phyloP scores from a whole-genome alignment of 441 rosid species.

The Pelargonium citronellum region DNA sequence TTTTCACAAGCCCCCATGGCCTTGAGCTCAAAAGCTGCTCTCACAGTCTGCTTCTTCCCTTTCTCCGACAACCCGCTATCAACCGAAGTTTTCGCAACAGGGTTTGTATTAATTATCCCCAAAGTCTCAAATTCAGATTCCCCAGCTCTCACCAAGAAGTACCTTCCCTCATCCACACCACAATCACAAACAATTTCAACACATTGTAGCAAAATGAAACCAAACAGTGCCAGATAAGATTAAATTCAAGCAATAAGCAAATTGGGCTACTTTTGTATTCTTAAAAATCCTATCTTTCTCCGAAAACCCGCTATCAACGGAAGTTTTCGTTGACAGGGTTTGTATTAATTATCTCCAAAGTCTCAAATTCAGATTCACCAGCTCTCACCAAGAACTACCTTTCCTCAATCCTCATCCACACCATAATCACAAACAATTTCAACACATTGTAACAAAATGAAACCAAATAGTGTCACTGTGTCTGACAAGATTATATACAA shows the following conservation, averaged over 20 bases:
- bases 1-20: conserved; percentile 66
- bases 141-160: conserved; percentile 81
- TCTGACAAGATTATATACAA: background rate
- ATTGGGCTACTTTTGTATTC: too few relatives aligned
- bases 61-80: conserved; percentile 72
- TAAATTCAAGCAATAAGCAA: too few relatives aligned
- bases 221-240: too few relatives aligned
- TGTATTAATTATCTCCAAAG: too few relatives aligned
- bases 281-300: too few relatives aligned
- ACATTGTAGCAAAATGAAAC: too few relatives aligned
- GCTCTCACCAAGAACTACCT: too few relatives aligned
- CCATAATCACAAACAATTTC: background rate
- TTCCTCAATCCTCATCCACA: too few relatives aligned
- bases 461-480: background rate
- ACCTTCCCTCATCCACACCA: conserved; percentile 36
- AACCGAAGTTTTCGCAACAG: conserved; percentile 77
- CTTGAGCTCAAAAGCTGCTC: conserved; percentile 62
- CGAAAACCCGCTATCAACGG: too few relatives aligned
- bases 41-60: conserved; percentile 72
- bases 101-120: conserved; percentile 75
- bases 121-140: conserved; percentile 73
- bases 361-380: too few relatives aligned
- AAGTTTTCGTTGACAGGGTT: too few relatives aligned
- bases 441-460: background rate
- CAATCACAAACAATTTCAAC: too few relatives aligned